Conservation (phyloP, 192 early-diverging fungal genomes). For the Coemansia sp. region DNA sequence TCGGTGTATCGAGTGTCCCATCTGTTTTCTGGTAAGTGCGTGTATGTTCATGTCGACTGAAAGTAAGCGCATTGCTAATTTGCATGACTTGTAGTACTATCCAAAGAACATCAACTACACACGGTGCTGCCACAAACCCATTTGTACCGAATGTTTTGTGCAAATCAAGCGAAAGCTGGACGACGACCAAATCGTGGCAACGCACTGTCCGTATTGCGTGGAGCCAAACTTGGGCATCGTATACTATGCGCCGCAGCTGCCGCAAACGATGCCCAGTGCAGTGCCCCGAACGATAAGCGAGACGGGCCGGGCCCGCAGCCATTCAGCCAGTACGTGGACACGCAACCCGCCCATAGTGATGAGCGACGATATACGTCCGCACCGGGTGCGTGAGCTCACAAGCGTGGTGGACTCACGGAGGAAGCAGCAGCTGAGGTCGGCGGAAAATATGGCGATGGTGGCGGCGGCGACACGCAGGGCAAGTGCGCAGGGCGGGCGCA, state of each 20-base stretch:
- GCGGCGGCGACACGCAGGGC: slow-evolving; percentile 39
- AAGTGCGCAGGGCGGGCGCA: slow-evolving; percentile 16
- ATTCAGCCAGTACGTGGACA: slow-evolving; percentile 10
- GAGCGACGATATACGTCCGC: slow-evolving; percentile 55
- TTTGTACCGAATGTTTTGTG: slow-evolving; percentile 97
- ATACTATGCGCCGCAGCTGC: slow-evolving; percentile 58
- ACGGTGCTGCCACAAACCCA: slow-evolving; percentile 90
- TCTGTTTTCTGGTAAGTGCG: slow-evolving; percentile 71
- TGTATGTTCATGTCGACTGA: too few species aligned
- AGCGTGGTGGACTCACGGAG: slow-evolving; percentile 17
- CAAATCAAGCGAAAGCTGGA: slow-evolving; percentile 83
- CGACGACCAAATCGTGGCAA: slow-evolving; percentile 63
- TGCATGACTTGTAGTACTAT: slow-evolving; percentile 58
- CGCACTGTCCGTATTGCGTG: slow-evolving; percentile 86
- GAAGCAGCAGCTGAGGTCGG: slow-evolving; percentile 26
- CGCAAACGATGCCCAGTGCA: not conserved
- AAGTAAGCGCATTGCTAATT: too few species aligned
- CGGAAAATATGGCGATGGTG: slow-evolving; percentile 38
- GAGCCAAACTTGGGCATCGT: slow-evolving; percentile 80
- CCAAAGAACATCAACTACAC: slow-evolving; percentile 90
- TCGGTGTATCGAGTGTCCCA: slow-evolving; percentile 84
- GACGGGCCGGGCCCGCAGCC: slow-evolving; percentile 32
- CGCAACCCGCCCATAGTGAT: slow-evolving; percentile 55
- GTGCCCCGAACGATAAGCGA: slow-evolving; percentile 10
- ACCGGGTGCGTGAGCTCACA: slow-evolving; percentile 15